phyloP scores from a whole-genome alignment of 352 stramenopile genomes.

The Saprolegnia diclina region DNA sequence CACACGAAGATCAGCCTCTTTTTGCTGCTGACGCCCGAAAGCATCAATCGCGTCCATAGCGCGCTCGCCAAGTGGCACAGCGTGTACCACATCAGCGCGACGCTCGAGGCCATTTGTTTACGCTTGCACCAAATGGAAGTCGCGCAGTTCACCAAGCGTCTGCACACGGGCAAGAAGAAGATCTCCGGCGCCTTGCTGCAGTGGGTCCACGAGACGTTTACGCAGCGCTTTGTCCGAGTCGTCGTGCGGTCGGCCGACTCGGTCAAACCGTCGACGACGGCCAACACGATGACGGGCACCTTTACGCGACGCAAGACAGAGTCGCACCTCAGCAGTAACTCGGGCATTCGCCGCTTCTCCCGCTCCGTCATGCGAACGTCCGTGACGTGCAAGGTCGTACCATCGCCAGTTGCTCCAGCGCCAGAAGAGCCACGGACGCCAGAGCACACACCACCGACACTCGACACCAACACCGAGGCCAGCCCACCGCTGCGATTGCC shows the following conservation, averaged over 20 bases:
- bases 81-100: constrained; percentile 14
- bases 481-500: no score
- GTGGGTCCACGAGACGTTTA: background rate
- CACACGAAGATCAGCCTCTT: constrained; percentile 1
- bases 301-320: background rate
- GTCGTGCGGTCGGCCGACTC: background rate
- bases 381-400: background rate
- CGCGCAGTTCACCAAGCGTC: background rate
- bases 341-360: background rate
- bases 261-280: background rate
- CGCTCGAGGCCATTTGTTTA: constrained; percentile 11
- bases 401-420: background rate
- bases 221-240: background rate
- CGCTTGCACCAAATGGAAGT: constrained; percentile 21
- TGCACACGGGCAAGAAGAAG: background rate
- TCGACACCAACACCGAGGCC: no score
- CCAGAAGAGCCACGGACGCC: no score
- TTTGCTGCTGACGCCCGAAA: constrained; percentile 19
- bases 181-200: background rate
- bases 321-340: background rate
- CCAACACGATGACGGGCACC: background rate
- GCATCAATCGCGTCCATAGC: background rate
- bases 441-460: no score
- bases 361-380: background rate
- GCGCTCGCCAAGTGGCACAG: constrained; percentile 14